Evolutionary conservation across 202 grass and related monocot species (phyloP).

Genomic region (Setaria viridis): DNA sequence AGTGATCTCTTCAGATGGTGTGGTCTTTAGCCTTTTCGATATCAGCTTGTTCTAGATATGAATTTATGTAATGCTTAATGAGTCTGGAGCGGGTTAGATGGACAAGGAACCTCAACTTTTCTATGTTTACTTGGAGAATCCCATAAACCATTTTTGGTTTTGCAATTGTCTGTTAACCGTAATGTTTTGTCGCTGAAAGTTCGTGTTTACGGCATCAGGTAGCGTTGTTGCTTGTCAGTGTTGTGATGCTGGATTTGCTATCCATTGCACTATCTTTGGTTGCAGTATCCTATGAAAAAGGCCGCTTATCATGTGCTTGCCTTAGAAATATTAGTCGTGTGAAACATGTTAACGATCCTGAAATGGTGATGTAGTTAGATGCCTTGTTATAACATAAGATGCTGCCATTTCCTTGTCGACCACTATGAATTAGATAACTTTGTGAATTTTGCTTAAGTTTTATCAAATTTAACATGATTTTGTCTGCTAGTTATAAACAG

Average conservation of each 20-base stretch:
- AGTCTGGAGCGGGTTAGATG: constrained; percentile 48
- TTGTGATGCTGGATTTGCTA: not conserved
- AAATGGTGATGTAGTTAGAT: too few relatives aligned
- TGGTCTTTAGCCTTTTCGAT: not conserved
- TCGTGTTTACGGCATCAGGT: not conserved
- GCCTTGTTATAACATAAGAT: too few relatives aligned
- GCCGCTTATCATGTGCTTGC: too few relatives aligned
- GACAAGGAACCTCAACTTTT: constrained; percentile 49
- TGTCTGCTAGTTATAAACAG: too few relatives aligned
- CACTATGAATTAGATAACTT: too few relatives aligned
- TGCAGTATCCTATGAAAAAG: too few relatives aligned
- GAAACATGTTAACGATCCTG: too few relatives aligned
- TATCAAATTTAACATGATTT: too few relatives aligned
- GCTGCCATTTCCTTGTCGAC: too few relatives aligned
- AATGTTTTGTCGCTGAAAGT: constrained; percentile 11
- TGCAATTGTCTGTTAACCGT: constrained; percentile 44
- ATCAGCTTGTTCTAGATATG: constrained; percentile 38
- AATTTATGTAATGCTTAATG: constrained; percentile 54
- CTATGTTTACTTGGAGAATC: constrained; percentile 53
- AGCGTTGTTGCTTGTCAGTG: not conserved
- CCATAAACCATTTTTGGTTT: constrained; percentile 60
- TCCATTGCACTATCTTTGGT: too few relatives aligned
- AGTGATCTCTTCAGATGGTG: constrained; percentile 24
- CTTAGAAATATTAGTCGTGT: too few relatives aligned
- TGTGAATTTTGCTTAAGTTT: too few relatives aligned